phyloP scores from a whole-genome alignment of 352 stramenopile species.

The Globisporangium apiculatum region DNA sequence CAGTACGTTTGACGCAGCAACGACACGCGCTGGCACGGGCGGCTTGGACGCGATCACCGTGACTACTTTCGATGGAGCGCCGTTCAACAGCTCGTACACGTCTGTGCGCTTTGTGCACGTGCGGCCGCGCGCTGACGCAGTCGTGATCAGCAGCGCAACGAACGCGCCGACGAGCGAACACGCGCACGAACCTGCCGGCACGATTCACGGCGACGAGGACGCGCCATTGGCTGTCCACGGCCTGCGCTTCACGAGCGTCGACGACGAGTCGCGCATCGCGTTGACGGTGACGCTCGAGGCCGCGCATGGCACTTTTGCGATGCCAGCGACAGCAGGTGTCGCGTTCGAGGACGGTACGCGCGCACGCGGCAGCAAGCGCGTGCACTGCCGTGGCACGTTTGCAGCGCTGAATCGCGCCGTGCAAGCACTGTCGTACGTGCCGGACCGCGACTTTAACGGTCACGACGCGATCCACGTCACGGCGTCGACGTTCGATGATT shows the following conservation, averaged over 20 bases:
- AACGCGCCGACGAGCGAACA: constrained; percentile 28
- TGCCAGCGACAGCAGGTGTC: constrained; percentile 13
- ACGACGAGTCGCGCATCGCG: constrained; percentile 29
- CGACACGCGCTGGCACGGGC: constrained; percentile 1
- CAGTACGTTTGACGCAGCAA: constrained; percentile 9
- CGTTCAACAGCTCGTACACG: constrained; percentile 26
- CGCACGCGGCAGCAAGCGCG: not conserved
- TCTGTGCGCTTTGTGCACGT: constrained; percentile 31
- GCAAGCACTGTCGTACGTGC: constrained; percentile 31
- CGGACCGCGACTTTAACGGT: constrained; percentile 32
- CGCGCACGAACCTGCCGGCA: constrained; percentile 7
- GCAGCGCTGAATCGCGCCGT: constrained; percentile 35
- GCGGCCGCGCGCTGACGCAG: constrained; percentile 18
- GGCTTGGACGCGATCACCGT: constrained; percentile 45
- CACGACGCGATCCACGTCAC: constrained; percentile 32
- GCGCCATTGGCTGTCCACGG: constrained; percentile 18
- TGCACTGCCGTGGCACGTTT: constrained; percentile 34
- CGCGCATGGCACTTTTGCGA: constrained; percentile 4
- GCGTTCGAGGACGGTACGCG: constrained; percentile 17
- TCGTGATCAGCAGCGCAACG: constrained; percentile 19
- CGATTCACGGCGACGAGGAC: constrained; percentile 46
- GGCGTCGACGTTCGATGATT: constrained; percentile 37
- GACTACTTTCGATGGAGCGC: constrained; percentile 22
- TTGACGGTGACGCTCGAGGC: constrained; percentile 13
- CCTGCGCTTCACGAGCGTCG: constrained; percentile 35